These are phyloP conservation scores for Lentinula detonsa DNA, from an alignment of 768 basidiomycete genomes.

Conservation along the genomic window DNA sequence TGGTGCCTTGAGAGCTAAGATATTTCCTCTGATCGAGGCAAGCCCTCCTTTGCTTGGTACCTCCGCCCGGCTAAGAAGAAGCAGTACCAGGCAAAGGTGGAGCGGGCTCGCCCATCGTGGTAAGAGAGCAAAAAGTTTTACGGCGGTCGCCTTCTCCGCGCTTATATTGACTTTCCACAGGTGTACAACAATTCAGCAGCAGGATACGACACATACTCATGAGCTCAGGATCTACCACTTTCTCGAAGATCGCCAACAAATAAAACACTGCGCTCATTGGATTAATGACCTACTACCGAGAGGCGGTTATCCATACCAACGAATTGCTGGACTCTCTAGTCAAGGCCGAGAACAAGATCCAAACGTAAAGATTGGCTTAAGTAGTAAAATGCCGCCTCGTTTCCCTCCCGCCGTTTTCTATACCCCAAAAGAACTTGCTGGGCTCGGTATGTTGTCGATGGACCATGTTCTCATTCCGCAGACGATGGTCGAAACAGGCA, in stretches of 20 bases:
- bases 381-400: slow-evolving; percentile 99
- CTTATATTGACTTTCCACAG: slow-evolving; percentile 24
- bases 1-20: too few species aligned
- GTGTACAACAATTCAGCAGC: slow-evolving; percentile 96
- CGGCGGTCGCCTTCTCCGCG: neutral
- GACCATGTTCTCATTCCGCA: slow-evolving; percentile 98
- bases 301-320: slow-evolving; percentile 96
- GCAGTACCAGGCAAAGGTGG: too few species aligned
- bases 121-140: too few species aligned
- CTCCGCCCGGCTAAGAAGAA: too few species aligned
- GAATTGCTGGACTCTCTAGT: slow-evolving; percentile 94
- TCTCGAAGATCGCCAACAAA: slow-evolving; percentile 98
- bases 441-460: slow-evolving; percentile 99
- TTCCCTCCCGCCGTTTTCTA: slow-evolving; percentile 97
- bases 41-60: too few species aligned
- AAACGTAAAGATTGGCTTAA: slow-evolving; percentile 98
- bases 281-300: slow-evolving; percentile 96
- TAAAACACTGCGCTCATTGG: slow-evolving; percentile 97
- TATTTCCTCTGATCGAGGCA: too few species aligned
- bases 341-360: slow-evolving; percentile 99
- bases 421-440: slow-evolving; percentile 96
- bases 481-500: slow-evolving; percentile 97
- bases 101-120: too few species aligned
- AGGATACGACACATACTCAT: slow-evolving; percentile 94
- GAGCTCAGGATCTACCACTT: slow-evolving; percentile 98